Base-by-base conservation (phyloP, 148 eudicot genomes). In the Simmondsia chinensis region DNA sequence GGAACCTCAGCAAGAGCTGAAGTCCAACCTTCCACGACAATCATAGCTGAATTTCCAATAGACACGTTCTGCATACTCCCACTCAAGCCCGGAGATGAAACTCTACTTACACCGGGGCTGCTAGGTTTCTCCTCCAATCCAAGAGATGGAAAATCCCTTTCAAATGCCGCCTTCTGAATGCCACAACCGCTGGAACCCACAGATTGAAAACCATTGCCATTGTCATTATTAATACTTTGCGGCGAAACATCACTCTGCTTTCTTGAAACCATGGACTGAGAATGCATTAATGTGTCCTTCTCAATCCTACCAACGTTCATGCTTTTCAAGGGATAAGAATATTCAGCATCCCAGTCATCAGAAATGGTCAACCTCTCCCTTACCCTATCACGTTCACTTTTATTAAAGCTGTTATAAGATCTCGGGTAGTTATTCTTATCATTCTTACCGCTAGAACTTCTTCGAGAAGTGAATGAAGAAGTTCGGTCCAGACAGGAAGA, bases 1-100 rank as follows among this genome's bases (percentile, higher is more conserved):
- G 94, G 95, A 31, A 70, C 95, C 69, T 91, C 95, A 16, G 72
- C 89, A 50, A 86, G 68, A 57, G 93, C 83, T 7, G 97, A 89
- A 15, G 95, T 82, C 86, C 95, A 77, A 5, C 75, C 80, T 59
- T 86, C 95, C 53, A 83, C 71, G 44, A 72, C 71, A 39, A 70
- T 59, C 67, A 79, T 50, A 32, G 69, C 43, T 17, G 86, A 54
- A 65, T 36, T 77, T 21, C 74, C 78, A 52, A 64, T 46, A 12
- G 89, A 73, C 15, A 80, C 48, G 56, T 83, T 60, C 43, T 91
- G 88, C 49, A 74, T 64, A 44, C 80, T 77, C 45, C 65, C 65
- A 51, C 60, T 79, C 63, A 82, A 35, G 28, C 82, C 76, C 52
- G 94, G 87, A 37, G 97, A 81, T 12, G 79, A 60, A 51, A 84